Base-by-base conservation (phyloP, 148 eudicot species). In the Persicaria tinctoria region DNA sequence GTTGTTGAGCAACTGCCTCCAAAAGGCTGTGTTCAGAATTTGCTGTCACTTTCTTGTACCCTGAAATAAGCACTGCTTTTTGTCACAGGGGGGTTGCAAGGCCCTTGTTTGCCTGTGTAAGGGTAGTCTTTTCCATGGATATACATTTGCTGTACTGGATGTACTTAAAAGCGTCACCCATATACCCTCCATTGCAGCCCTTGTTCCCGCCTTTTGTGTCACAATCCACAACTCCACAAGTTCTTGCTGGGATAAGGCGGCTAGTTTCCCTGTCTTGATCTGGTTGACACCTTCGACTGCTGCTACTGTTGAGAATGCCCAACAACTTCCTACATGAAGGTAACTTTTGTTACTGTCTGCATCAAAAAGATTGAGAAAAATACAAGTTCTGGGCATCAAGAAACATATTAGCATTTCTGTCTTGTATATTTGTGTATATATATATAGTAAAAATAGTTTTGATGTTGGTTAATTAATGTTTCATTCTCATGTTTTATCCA, bases 111-210 rank as follows among this genome's bases (percentile, higher is more conserved):
- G 45, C 87, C 93, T 54, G 1, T 56, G 70, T 90, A 92, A 11
- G 92, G 94, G 72, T 92, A 89, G 46, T 80, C 79, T 56, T 66
- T 56, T 88, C 90, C 0, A 94, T 73, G 45, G 86, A 74, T 60
- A 92, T 73, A 17, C 94, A 89, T 5, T 79, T 72, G 20, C 82
- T 90, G 5, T 46, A 54, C 45, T 54, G 60, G 5, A 89, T 88
- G 81, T 57, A 92, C 1, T 76, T 76, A 32, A 80, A 92, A 51
- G 92, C 97, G 69, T 69, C 74, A 5, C 77, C 85, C 74, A 71
- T 71, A 8, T 47, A 46, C 54, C 74, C 74, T 46, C 74, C 74
- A 1, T 4, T 8, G 54, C 74, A 71, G 4, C 74, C 74, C 55
- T 3, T 71, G 74, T 71, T 71, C 2, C 8, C 0, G 38, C 74